phyloP scores from a whole-genome alignment of 164 flowering plant species.

The Berberis thunbergii region DNA sequence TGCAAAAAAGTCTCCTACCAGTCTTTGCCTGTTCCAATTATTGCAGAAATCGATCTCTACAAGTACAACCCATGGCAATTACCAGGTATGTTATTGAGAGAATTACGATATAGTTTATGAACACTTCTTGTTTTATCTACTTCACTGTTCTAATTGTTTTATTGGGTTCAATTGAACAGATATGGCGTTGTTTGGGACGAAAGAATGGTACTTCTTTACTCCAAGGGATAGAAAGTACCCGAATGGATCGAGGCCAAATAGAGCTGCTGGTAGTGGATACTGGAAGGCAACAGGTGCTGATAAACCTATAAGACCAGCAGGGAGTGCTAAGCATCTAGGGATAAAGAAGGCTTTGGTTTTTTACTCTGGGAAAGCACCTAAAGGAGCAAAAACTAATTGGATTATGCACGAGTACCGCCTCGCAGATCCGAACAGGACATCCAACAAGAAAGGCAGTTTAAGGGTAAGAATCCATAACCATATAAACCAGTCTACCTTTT shows the following conservation, averaged over 20 bases:
- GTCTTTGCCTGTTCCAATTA: constrained; percentile 20
- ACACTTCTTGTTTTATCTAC: not conserved
- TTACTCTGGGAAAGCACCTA: constrained; percentile 19
- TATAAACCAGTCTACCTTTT: no score
- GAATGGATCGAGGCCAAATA: constrained; percentile 15
- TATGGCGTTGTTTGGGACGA: constrained; percentile 22
- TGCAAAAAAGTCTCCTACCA: constrained; percentile 17
- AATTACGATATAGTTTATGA: not conserved
- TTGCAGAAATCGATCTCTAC: constrained; percentile 30
- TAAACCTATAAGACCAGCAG: constrained; percentile 13
- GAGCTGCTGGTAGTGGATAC: constrained; percentile 16
- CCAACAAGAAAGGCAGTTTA: constrained; percentile 16
- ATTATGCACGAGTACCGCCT: constrained; percentile 24
- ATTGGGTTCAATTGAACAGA: constrained; percentile 7
- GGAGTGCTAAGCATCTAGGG: constrained; percentile 12
- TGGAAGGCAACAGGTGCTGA: constrained; percentile 27
- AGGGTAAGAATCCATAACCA: constrained; percentile 9
- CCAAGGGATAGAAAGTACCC: constrained; percentile 17
- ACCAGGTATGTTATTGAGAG: constrained; percentile 13
- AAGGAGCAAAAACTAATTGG: constrained; percentile 20
- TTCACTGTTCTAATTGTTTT: not conserved
- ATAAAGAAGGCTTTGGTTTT: constrained; percentile 20
- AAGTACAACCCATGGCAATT: constrained; percentile 24
- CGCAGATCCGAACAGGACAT: constrained; percentile 7
- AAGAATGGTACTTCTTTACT: constrained; percentile 26